Evolutionary conservation across 2,329 filamentous ascomycete species (phyloP), one percentile per base, ranked within the genome.

Genomic region (Aspergillus tamarii): DNA sequence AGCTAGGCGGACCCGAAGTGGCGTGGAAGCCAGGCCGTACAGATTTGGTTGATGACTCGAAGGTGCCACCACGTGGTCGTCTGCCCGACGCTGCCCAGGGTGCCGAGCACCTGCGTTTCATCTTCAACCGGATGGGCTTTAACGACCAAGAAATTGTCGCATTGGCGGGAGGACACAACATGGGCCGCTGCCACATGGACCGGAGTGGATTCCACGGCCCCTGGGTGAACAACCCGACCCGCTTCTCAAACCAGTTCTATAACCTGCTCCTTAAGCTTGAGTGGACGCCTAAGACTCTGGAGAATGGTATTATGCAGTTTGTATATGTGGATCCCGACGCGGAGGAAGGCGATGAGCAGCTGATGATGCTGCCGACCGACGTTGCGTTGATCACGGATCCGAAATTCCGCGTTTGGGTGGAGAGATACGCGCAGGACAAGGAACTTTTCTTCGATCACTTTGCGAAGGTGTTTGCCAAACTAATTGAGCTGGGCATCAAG

Each of bases 351-450:
- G 83, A 83, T 52, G 83, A 84, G 63, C 84, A 85, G 61, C 77
- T 89, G 48, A 89, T 89, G 88, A 89, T 89, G 88, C 72, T 89
- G 72, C 87, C 87, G 0, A 88, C 87, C 2, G 87, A 89, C 72
- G 84, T 89, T 70, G 84, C 87, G 5, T 78, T 89, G 45, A 76
- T 84, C 4, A 78, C 81, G 1, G 87, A 90, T 66, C 73, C 79
- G 3, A 72, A 67, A 7, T 89, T 90, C 72, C 73, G 78, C 21
- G 77, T 77, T 8, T 89, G 84, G 83, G 87, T 89, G 14, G 79
- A 87, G 73, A 71, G 79, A 64, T 89, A 89, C 70, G 86, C 87
- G 4, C 77, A 82, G 57, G 86, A 89, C 69, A 88, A 88, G 74
- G 86, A 88, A 0, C 65, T 82, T 52, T 89, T 89, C 78, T 89